Conservation (phyloP, 495 filamentous ascomycete species). For the Penicillium arizonense region DNA sequence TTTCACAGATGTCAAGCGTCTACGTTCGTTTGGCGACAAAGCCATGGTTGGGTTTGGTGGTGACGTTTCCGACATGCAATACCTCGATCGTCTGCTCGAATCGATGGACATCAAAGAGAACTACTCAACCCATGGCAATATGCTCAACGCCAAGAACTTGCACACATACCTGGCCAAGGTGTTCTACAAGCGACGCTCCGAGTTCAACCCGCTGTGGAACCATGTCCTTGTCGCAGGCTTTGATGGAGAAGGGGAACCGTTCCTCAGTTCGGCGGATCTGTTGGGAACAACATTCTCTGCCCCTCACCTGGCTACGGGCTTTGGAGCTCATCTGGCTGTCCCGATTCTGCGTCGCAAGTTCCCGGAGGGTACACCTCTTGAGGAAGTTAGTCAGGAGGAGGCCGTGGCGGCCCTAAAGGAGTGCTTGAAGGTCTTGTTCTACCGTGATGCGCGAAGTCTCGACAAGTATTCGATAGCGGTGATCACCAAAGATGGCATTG, state of each 20-base stretch:
- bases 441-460: slow-evolving; percentile 89
- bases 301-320: slow-evolving; percentile 89
- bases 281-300: slow-evolving; percentile 87
- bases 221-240: slow-evolving; percentile 85
- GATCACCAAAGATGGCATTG: slow-evolving; percentile 76
- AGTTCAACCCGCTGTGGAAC: slow-evolving; percentile 98
- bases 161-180: slow-evolving; percentile 95
- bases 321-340: slow-evolving; percentile 88
- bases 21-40: slow-evolving; percentile 72
- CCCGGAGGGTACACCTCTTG: slow-evolving; percentile 74
- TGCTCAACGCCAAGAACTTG: slow-evolving; percentile 84
- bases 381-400: slow-evolving; percentile 68
- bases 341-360: slow-evolving; percentile 82
- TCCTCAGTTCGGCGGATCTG: slow-evolving; percentile 86
- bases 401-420: slow-evolving; percentile 79
- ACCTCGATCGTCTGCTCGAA: slow-evolving; percentile 84
- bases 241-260: slow-evolving; percentile 76
- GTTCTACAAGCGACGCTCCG: slow-evolving; percentile 87
- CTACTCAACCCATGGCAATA: slow-evolving; percentile 60
- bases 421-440: slow-evolving; percentile 98
- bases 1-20: slow-evolving; percentile 90
- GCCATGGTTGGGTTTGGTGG: slow-evolving; percentile 86
- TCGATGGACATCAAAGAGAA: slow-evolving; percentile 86
- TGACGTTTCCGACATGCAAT: slow-evolving; percentile 98
- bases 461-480: slow-evolving; percentile 90